phyloP scores from a whole-genome alignment of 331 rosid genomes.

The Dryas integrifolia region DNA sequence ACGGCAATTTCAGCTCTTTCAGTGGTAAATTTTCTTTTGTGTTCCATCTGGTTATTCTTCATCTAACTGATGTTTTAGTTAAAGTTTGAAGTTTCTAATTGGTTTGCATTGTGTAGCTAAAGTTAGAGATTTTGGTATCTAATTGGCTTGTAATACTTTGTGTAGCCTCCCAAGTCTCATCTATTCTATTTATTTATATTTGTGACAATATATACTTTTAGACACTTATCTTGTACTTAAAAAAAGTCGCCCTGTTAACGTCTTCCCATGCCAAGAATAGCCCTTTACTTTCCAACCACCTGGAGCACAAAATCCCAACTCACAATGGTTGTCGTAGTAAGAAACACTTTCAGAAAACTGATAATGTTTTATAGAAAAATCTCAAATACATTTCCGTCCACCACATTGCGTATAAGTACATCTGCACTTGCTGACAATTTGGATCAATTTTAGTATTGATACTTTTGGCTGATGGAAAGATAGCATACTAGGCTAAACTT shows the following conservation, averaged over 20 bases:
- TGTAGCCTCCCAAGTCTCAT: neutral
- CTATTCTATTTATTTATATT: neutral
- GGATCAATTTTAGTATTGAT: neutral
- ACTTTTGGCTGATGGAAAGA: neutral
- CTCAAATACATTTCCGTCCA: neutral
- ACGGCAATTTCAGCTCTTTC: constrained; percentile 77
- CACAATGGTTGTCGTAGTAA: neutral
- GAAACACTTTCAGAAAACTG: neutral
- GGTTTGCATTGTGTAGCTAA: neutral
- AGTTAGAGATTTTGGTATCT: neutral
- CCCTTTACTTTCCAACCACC: neutral
- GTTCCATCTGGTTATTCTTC: constrained; percentile 3
- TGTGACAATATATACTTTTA: neutral
- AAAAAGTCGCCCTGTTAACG: neutral
- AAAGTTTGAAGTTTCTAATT: neutral
- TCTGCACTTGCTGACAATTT: neutral
- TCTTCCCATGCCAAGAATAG: neutral
- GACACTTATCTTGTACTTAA: neutral
- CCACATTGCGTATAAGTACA: neutral
- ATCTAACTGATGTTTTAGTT: neutral
- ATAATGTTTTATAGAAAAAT: neutral
- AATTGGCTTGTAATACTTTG: neutral
- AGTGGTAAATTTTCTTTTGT: constrained; percentile 42
- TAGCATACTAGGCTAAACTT: neutral
- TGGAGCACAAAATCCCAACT: neutral